Evolutionary conservation across 495 filamentous ascomycete genomes (phyloP).

Genomic region (Penicillium desertorum): DNA sequence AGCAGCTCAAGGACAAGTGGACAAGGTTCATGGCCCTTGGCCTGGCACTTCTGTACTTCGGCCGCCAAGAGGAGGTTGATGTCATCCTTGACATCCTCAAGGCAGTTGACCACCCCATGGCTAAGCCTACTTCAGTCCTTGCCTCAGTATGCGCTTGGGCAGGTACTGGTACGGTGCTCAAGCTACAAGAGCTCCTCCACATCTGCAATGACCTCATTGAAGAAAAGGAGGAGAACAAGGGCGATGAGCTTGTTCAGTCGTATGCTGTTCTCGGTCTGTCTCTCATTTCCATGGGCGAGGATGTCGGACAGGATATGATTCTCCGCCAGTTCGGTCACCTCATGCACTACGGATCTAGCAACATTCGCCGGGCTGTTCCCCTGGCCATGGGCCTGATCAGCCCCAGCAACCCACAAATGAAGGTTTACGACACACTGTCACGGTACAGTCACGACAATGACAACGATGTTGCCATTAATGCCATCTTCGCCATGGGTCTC

Average conservation of each 20-base stretch:
- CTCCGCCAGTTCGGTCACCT: constrained; percentile 95
- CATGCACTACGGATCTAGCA: constrained; percentile 98
- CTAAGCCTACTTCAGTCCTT: constrained; percentile 82
- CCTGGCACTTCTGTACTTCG: constrained; percentile 91
- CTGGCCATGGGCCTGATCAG: constrained; percentile 97
- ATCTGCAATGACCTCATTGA: constrained; percentile 98
- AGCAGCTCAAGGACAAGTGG: constrained; percentile 95
- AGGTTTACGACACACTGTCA: constrained; percentile 98
- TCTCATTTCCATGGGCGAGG: constrained; percentile 96
- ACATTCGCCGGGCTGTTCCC: constrained; percentile 94
- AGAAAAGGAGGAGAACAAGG: constrained; percentile 87
- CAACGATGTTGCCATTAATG: constrained; percentile 96
- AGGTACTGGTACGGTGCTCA: constrained; percentile 92
- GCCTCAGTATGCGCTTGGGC: constrained; percentile 97
- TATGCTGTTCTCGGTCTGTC: constrained; percentile 95
- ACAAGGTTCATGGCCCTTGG: constrained; percentile 93
- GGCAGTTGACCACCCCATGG: constrained; percentile 92
- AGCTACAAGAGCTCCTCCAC: constrained; percentile 92
- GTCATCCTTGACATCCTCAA: constrained; percentile 93
- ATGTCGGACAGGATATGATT: constrained; percentile 98
- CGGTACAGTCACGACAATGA: constrained; percentile 98
- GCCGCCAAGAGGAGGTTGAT: constrained; percentile 95
- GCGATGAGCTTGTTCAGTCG: constrained; percentile 88
- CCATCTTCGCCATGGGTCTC: constrained; percentile 98
- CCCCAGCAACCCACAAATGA: constrained; percentile 99